phyloP scores from a whole-genome alignment of 176 grass and related monocot genomes.

The Zoysia pacifica region DNA sequence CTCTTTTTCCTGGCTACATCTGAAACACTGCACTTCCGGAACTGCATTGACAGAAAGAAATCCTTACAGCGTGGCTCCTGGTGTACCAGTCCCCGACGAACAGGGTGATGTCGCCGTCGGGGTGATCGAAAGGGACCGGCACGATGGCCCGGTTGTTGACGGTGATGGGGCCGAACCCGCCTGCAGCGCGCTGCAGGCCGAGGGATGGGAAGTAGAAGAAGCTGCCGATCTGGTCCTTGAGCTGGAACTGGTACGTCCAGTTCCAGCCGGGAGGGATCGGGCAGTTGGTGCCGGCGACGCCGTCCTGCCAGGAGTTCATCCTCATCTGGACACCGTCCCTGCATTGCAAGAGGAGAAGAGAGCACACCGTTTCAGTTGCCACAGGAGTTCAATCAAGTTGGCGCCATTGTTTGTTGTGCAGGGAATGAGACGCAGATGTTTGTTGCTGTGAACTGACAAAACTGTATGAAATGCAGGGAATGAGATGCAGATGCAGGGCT shows the following conservation, averaged over 20 bases:
- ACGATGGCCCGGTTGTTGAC: constrained; percentile 76
- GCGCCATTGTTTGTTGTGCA: not conserved
- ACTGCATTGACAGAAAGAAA: not conserved
- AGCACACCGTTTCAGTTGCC: not conserved
- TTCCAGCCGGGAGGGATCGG: constrained; percentile 91
- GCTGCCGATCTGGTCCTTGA: constrained; percentile 95
- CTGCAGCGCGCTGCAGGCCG: constrained; percentile 68
- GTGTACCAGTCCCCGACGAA: constrained; percentile 95
- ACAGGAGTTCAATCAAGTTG: constrained; percentile 3
- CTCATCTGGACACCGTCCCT: constrained; percentile 92
- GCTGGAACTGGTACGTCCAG: constrained; percentile 97
- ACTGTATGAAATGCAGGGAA: no score
- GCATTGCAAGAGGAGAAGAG: constrained; percentile 24
- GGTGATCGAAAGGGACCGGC: constrained; percentile 60
- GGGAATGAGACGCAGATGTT: no score
- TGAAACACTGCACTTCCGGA: not conserved
- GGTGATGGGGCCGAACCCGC: constrained; percentile 67
- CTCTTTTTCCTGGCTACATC: not conserved
- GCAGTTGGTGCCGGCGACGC: constrained; percentile 89
- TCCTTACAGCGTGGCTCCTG: constrained; percentile 72
- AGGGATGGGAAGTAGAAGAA: constrained; percentile 95
- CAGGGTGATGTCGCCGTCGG: constrained; percentile 71
- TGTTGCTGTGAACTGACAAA: no score
- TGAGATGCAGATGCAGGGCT: no score
- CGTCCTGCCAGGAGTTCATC: constrained; percentile 92